Conservation (phyloP, 805 yeast genomes). For the Hyphopichia homilentoma region DNA sequence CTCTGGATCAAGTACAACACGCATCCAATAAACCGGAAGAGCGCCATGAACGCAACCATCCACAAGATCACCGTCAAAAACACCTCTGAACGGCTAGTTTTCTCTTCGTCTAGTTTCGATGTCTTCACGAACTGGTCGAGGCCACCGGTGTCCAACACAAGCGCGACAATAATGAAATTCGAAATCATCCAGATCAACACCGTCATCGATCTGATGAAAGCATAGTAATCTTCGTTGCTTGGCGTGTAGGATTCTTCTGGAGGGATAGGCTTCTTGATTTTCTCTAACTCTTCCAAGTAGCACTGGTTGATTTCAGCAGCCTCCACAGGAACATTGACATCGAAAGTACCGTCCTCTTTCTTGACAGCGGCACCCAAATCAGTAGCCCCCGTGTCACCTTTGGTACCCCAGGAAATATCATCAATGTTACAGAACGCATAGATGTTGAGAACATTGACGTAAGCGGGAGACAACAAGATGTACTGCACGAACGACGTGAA, state of each 20-base stretch:
- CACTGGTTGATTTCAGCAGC: conserved; percentile 53
- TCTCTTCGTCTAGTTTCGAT: conserved; percentile 22
- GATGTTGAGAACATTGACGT: conserved; percentile 55
- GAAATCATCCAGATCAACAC: conserved; percentile 45
- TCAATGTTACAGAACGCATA: conserved; percentile 71
- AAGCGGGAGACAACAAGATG: conserved; percentile 49
- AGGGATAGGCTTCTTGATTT: conserved; percentile 44
- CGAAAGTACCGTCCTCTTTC: conserved; percentile 52
- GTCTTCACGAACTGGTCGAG: conserved; percentile 33
- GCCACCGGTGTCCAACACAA: conserved; percentile 44
- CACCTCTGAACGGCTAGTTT: conserved; percentile 34
- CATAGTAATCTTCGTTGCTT: conserved; percentile 43
- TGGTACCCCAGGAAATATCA: conserved; percentile 75
- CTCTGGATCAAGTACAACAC: conserved; percentile 42
- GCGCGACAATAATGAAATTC: conserved; percentile 38
- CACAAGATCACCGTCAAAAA: conserved; percentile 53
- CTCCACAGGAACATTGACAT: conserved; percentile 49
- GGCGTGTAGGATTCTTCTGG: conserved; percentile 21
- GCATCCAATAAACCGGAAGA: conserved; percentile 55
- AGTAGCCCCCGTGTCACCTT: conserved; percentile 58
- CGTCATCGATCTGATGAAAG: conserved; percentile 43
- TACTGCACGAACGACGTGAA: conserved; percentile 52
- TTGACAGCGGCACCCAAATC: conserved; percentile 54
- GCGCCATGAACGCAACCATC: conserved; percentile 60
- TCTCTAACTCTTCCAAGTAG: conserved; percentile 48